Conservation (phyloP, 164 flowering plant species). For the Sedum album region DNA sequence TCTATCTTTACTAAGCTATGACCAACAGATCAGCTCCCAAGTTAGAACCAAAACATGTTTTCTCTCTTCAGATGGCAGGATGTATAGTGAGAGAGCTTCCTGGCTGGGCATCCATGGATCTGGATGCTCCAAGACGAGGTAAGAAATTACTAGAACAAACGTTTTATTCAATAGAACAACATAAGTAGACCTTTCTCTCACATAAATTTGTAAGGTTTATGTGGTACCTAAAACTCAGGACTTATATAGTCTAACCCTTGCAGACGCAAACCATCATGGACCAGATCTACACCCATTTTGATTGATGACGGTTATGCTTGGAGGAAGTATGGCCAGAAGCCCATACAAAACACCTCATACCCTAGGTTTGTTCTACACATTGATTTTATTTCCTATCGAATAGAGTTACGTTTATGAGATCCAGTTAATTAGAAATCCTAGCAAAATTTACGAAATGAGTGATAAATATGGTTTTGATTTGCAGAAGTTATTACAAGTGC, state of each 20-base stretch:
- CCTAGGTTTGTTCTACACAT: not conserved
- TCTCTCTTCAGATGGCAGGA: not conserved
- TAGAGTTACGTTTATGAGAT: no score
- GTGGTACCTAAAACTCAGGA: no score
- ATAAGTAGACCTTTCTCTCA: no score
- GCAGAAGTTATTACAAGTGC: conserved; percentile 1
- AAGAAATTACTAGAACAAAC: no score
- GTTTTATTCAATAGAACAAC: no score
- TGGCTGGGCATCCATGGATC: no score
- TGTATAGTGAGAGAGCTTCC: no score
- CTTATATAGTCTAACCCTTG: not conserved
- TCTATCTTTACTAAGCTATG: not conserved
- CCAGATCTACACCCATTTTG: not conserved
- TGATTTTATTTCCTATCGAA: no score
- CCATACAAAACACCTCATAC: not conserved
- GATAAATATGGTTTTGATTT: not conserved
- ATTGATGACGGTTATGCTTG: not conserved
- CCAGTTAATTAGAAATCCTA: not conserved
- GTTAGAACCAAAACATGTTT: not conserved
- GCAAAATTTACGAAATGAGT: not conserved
- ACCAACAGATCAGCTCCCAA: not conserved
- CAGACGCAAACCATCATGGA: conserved; percentile 19
- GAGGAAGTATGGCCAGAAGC: not conserved
- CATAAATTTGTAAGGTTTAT: not conserved
- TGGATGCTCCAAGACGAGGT: no score